Evolutionary conservation across 306 rosid species (phyloP), one percentile per base, ranked within the genome.

Genomic region (Prunus salicina): DNA sequence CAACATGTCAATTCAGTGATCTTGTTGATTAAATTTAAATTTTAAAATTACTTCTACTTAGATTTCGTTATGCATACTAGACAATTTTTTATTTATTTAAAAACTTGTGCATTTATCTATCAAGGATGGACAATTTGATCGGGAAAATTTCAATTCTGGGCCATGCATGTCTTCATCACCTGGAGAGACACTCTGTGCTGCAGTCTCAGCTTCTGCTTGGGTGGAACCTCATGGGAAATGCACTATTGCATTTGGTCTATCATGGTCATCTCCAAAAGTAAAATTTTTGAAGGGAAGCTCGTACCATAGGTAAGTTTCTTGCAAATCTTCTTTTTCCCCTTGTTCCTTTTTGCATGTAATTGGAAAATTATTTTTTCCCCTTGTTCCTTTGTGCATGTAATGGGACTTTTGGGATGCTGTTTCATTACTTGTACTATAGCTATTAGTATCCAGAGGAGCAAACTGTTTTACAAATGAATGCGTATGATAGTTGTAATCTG

Each of bases 191-290:
- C 88, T 84, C 20, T 95, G 99, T 82, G 97, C 97, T 79, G 97
- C 97, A 64, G 99, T 95, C 69, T 86, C 99, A 75, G 99, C 97
- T 80, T 84, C 99, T 46, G 74, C 99, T 49, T 95, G 97, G 97
- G 99, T 95, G 61, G 99, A 95, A 87, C 97, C 99, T 78, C 97
- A 92, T 88, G 97, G 99, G 87, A 95, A 90, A 80, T 90, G 97
- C 78, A 95, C 97, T 32, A 88, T 95, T 13, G 93, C 99, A 61
- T 95, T 95, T 90, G 80, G 92, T 78, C 87, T 95, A 55, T 93
- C 97, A 66, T 95, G 99, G 99, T 85, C 99, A 79, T 95, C 99
- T 76, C 97, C 99, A 8, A 95, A 92, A 92, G 85, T 95, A 2
- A 92, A 92, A 87, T 95, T 92, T 83, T 85, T 73, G 18, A 95